These are phyloP conservation scores for Tilletia setariae DNA, from an alignment of 1,284 basidiomycete genomes.

Conservation along the genomic window DNA sequence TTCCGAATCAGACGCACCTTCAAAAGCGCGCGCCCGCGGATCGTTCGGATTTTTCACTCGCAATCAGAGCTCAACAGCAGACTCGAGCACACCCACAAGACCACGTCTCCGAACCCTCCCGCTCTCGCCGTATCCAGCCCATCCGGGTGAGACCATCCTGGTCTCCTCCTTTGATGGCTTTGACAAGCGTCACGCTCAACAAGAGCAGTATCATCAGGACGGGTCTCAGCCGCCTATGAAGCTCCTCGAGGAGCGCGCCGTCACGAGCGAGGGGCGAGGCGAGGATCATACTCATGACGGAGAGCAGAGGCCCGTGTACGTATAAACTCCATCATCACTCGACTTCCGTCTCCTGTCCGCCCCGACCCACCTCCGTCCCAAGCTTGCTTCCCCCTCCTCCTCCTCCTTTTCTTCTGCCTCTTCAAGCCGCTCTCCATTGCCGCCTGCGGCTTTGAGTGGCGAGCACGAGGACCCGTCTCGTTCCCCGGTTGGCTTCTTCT, in stretches of 20 bases:
- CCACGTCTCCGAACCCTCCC: conserved; percentile 60
- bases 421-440: too few species aligned
- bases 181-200: conserved; percentile 20
- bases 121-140: conserved; percentile 67
- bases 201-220: background rate
- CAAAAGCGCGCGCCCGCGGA: background rate
- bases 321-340: conserved; percentile 2
- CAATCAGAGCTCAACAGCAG: background rate
- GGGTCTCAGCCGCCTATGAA: background rate
- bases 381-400: background rate
- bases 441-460: too few species aligned
- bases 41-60: background rate
- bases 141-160: conserved; percentile 59
- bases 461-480: too few species aligned
- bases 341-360: conserved; percentile 7
- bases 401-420: too few species aligned
- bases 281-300: conserved; percentile 42
- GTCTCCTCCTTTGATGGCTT: conserved; percentile 63
- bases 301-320: conserved; percentile 31
- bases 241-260: background rate
- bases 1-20: conserved; percentile 53
- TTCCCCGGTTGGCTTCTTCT: too few species aligned
- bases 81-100: background rate
- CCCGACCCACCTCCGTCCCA: background rate
- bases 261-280: conserved; percentile 43